phyloP scores from a whole-genome alignment of 2,329 filamentous ascomycete species.

The Colletotrichum sp. region DNA sequence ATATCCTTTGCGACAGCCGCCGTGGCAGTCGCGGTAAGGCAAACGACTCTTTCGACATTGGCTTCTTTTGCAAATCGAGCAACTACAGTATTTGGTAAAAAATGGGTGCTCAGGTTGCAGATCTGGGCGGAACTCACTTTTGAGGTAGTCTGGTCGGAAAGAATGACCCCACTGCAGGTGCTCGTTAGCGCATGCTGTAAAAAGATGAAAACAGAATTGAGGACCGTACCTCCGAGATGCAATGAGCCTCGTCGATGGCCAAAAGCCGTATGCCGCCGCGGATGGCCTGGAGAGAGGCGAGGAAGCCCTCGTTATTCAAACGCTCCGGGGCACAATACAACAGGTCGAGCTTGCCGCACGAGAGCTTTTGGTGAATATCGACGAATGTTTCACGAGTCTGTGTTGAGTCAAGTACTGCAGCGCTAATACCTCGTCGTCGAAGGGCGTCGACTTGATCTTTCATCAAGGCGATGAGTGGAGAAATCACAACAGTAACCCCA shows the following conservation, averaged over 20 bases:
- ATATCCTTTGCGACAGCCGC: constrained; percentile 60
- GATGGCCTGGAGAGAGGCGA: constrained; percentile 57
- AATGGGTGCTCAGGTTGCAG: not conserved
- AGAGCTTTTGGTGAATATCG: constrained; percentile 37
- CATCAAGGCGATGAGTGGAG: constrained; percentile 61
- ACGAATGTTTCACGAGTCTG: constrained; percentile 53
- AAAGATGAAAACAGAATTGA: fast-evolving
- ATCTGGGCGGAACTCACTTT: constrained; percentile 32
- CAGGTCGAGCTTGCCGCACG: constrained; percentile 52
- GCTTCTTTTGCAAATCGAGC: constrained; percentile 60
- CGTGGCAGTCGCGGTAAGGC: constrained; percentile 64
- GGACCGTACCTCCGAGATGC: constrained; percentile 50
- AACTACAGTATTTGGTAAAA: constrained; percentile 36
- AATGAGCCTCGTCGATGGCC: constrained; percentile 63
- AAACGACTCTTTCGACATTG: constrained; percentile 61
- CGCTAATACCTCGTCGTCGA: constrained; percentile 50
- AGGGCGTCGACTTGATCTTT: constrained; percentile 65
- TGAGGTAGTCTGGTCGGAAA: constrained; percentile 55
- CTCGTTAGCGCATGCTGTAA: not conserved
- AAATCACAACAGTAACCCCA: constrained; percentile 61
- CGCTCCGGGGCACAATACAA: constrained; percentile 65
- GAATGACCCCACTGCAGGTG: constrained; percentile 48
- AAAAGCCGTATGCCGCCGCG: constrained; percentile 60
- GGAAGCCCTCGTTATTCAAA: constrained; percentile 65
- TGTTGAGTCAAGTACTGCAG: constrained; percentile 60